A percentile compares a stretch with the other conserved stretches of the same genome.
phyloP scores from a whole-genome alignment of 2,329 filamentous ascomycete genomes.

The Camillea tinctor region DNA sequence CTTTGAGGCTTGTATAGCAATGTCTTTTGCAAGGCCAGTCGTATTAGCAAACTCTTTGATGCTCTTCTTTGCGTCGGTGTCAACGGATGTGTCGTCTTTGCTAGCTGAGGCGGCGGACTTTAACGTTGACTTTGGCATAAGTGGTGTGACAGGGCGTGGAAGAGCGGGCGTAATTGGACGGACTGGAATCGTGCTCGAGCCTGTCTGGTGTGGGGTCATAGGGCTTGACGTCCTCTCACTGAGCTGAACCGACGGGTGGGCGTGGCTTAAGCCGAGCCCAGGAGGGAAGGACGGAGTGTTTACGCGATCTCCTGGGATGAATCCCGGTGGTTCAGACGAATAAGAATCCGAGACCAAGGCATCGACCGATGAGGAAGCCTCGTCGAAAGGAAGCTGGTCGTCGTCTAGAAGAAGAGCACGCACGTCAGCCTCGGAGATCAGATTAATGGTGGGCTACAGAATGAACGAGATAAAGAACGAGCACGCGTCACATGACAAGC shows the following conservation, averaged over 20 bases:
- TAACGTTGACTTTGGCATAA: slow-evolving; percentile 23
- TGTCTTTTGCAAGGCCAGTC: slow-evolving; percentile 47
- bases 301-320: slow-evolving; percentile 19
- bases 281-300: slow-evolving; percentile 45
- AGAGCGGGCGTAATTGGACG: slow-evolving; percentile 23
- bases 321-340: slow-evolving; percentile 28
- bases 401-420: slow-evolving; percentile 54
- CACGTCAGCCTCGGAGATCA: slow-evolving; percentile 38
- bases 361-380: slow-evolving; percentile 63
- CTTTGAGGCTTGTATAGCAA: slow-evolving; percentile 40
- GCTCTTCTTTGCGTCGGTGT: slow-evolving; percentile 39
- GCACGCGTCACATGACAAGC: slow-evolving; percentile 50
- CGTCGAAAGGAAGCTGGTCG: slow-evolving; percentile 58
- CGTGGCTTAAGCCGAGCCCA: slow-evolving; percentile 42
- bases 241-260: slow-evolving; percentile 32
- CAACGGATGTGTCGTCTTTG: slow-evolving; percentile 18
- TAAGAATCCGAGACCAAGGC: slow-evolving; percentile 62
- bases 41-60: slow-evolving; percentile 46
- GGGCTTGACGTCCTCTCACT: slow-evolving; percentile 21
- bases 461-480: slow-evolving; percentile 28
- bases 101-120: slow-evolving; percentile 27
- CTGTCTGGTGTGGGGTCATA: slow-evolving; percentile 16
- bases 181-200: slow-evolving; percentile 10
- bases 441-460: slow-evolving; percentile 26
- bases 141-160: slow-evolving; percentile 33